Conservation (phyloP, 2,329 filamentous ascomycete genomes). For the Nemania serpens region DNA sequence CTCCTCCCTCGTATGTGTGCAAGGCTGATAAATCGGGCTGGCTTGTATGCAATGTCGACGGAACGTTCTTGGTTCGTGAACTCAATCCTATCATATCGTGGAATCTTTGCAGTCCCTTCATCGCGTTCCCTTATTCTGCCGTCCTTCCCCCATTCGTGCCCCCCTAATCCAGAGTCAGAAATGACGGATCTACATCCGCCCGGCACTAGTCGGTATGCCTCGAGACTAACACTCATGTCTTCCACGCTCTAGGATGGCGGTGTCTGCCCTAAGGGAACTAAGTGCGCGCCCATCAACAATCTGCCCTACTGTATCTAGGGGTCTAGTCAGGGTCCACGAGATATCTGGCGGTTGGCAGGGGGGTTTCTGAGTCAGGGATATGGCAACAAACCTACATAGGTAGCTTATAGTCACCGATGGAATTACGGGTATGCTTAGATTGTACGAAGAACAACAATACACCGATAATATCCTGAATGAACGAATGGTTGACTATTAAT, state of each 20-base stretch:
- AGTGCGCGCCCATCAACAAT: conserved; percentile 37
- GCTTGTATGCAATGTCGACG: conserved; percentile 40
- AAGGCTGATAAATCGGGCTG: conserved; percentile 38
- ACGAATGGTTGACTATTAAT: neutral
- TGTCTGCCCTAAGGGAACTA: conserved; percentile 30
- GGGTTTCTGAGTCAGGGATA: neutral
- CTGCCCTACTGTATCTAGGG: conserved; percentile 39
- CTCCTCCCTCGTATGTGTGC: conserved; percentile 36
- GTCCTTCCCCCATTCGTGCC: neutral
- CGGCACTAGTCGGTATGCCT: neutral
- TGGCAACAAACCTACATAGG: neutral
- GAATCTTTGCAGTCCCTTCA: no score
- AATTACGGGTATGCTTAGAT: conserved; percentile 6
- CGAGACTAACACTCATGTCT: conserved; percentile 1
- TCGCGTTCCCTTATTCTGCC: no score
- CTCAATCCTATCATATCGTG: neutral
- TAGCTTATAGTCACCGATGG: neutral
- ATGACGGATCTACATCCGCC: neutral
- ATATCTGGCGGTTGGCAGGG: neutral
- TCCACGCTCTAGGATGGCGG: conserved; percentile 34
- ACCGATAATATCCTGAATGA: conserved; percentile 18
- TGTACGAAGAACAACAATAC: neutral
- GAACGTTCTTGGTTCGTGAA: conserved; percentile 34
- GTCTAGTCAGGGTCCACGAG: neutral
- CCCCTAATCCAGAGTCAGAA: neutral